Evolutionary conservation across 2,329 filamentous ascomycete genomes (phyloP).

Genomic region (Penicillium hesseltinei): DNA sequence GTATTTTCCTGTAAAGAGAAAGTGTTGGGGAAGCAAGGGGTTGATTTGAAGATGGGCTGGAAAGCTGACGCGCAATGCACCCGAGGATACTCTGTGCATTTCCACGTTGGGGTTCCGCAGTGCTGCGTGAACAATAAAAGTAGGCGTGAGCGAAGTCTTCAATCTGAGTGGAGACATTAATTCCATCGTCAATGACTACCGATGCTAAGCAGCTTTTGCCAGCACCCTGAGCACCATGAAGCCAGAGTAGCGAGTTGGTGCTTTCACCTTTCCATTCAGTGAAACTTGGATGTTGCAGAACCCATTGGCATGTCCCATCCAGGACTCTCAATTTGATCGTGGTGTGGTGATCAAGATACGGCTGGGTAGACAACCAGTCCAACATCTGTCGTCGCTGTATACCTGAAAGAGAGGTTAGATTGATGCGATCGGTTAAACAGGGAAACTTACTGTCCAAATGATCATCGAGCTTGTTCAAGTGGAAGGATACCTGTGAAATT

Average conservation of each 20-base stretch:
- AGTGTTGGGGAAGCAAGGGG: background rate
- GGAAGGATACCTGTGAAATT: background rate
- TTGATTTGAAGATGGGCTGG: background rate
- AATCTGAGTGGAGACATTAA: background rate
- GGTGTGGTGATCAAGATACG: background rate
- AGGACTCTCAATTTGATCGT: background rate
- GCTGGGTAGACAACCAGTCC: background rate
- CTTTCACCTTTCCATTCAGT: background rate
- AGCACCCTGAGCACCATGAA: background rate
- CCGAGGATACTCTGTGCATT: background rate
- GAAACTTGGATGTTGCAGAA: background rate
- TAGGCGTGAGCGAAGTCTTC: background rate
- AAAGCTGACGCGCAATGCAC: background rate
- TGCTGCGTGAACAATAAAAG: background rate
- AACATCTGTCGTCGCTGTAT: background rate
- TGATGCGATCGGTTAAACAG: background rate
- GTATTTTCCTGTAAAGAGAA: background rate
- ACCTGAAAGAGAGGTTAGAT: background rate
- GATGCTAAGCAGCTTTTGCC: background rate
- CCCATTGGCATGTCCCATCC: background rate
- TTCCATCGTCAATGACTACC: background rate
- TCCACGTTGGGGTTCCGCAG: background rate
- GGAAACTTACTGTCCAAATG: background rate
- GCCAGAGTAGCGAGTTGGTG: background rate
- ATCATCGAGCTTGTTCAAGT: background rate